A percentile compares a stretch with the other conserved stretches of the same genome.
Conservation (phyloP, 176 grass and related monocot species). For the Oryza brachyantha region DNA sequence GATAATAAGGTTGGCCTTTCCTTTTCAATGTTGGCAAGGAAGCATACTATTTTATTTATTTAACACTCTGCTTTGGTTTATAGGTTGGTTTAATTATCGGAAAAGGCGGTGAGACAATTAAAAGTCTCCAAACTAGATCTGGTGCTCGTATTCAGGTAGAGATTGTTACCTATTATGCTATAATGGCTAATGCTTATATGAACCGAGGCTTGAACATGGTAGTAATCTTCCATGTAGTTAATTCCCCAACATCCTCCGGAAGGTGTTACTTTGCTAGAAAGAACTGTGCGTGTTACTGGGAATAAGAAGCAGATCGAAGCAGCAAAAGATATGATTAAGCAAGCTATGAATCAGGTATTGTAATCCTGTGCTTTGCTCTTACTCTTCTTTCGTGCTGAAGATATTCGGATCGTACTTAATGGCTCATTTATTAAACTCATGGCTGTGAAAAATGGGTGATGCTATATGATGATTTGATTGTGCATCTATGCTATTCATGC, state of each 20-base stretch:
- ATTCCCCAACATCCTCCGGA: conserved; percentile 80
- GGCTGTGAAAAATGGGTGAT: background rate
- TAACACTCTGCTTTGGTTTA: conserved; percentile 4
- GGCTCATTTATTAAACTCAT: background rate
- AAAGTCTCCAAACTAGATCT: conserved; percentile 79
- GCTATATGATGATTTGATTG: background rate
- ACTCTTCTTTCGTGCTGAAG: background rate
- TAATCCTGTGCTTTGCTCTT: conserved; percentile 1
- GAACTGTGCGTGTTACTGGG: conserved; percentile 80
- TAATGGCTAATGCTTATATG: background rate
- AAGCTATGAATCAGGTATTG: conserved; percentile 87
- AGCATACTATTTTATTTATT: background rate
- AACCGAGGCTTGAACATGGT: background rate
- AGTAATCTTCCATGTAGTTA: conserved; percentile 53
- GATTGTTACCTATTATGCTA: conserved; percentile 28
- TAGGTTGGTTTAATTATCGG: conserved; percentile 94
- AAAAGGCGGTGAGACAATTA: conserved; percentile 93
- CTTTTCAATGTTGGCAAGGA: background rate
- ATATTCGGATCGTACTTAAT: background rate
- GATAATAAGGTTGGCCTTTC: conserved; percentile 73
- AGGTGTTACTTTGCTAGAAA: conserved; percentile 74
- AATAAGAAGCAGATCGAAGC: conserved; percentile 88
- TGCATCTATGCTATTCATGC: background rate
- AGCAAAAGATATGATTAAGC: conserved; percentile 85
- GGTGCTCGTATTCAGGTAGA: conserved; percentile 94